These are phyloP conservation scores for Themeda triandra DNA, from an alignment of 176 grass and related monocot genomes.

Conservation along the genomic window DNA sequence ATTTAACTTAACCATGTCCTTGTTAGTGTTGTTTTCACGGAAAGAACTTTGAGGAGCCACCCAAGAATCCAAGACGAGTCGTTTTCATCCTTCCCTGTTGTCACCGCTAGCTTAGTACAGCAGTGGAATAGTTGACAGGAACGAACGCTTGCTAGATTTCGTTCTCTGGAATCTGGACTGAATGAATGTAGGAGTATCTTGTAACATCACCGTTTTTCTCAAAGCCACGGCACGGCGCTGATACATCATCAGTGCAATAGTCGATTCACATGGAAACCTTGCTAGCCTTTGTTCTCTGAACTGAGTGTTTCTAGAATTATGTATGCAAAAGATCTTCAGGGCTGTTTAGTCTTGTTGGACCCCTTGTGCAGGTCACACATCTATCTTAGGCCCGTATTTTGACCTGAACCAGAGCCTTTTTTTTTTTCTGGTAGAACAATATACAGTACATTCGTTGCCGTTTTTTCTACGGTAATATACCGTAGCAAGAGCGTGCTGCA, in stretches of 20 bases:
- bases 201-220: background rate
- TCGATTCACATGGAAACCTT: background rate
- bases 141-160: background rate
- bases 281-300: background rate
- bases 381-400: too few relatives aligned
- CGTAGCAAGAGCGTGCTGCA: too few relatives aligned
- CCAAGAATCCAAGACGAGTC: background rate
- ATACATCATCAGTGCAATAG: background rate
- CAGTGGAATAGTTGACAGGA: background rate
- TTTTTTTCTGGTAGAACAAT: too few relatives aligned
- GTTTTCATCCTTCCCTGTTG: background rate
- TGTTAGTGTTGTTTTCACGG: conserved; percentile 1
- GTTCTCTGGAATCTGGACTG: background rate
- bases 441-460: too few relatives aligned
- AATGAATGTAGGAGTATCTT: background rate
- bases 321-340: too few relatives aligned
- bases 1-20: background rate
- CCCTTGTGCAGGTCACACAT: too few relatives aligned
- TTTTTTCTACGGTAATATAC: too few relatives aligned
- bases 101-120: background rate
- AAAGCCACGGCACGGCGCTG: background rate
- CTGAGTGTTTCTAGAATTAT: too few relatives aligned
- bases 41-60: background rate
- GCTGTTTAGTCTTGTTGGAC: too few relatives aligned
- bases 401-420: too few relatives aligned